phyloP scores from a whole-genome alignment of 306 rosid species.

The Dalbergia cultrata region DNA sequence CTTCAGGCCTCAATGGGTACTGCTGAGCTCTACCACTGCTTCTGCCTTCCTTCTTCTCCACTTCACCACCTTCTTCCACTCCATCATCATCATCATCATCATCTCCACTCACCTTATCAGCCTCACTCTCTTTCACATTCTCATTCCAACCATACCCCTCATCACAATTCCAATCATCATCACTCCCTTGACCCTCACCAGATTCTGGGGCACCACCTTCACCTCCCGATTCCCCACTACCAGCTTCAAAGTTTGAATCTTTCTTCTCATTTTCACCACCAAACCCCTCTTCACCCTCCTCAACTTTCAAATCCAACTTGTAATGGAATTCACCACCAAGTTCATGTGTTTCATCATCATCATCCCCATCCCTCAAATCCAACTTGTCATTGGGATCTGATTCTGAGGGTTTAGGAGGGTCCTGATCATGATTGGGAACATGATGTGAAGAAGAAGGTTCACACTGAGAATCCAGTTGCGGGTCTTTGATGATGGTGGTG shows the following conservation, averaged over 20 bases:
- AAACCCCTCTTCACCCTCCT: not conserved
- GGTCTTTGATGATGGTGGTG: constrained; percentile 1
- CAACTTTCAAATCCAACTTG: constrained; percentile 56
- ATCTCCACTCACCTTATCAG: constrained; percentile 28
- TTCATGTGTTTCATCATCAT: constrained; percentile 1
- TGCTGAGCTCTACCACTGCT: constrained; percentile 51
- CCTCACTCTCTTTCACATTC: constrained; percentile 49
- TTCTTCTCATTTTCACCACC: constrained; percentile 35
- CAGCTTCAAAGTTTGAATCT: constrained; percentile 42
- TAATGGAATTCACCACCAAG: constrained; percentile 42
- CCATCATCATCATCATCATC: not conserved
- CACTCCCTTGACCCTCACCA: constrained; percentile 38
- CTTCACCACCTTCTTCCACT: constrained; percentile 42
- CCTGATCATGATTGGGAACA: constrained; percentile 52
- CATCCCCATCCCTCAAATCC: constrained; percentile 18
- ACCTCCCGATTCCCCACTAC: constrained; percentile 35
- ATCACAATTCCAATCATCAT: constrained; percentile 38
- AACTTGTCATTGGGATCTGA: constrained; percentile 40
- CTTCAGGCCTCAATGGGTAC: constrained; percentile 89
- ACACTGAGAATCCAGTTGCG: constrained; percentile 41
- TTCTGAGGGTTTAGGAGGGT: constrained; percentile 49
- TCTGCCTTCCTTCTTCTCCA: constrained; percentile 49
- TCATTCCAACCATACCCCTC: constrained; percentile 44
- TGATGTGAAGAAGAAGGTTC: constrained; percentile 34
- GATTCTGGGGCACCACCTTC: constrained; percentile 46